Conservation (phyloP, 75 land plant genomes). For the Pinus taeda region DNA sequence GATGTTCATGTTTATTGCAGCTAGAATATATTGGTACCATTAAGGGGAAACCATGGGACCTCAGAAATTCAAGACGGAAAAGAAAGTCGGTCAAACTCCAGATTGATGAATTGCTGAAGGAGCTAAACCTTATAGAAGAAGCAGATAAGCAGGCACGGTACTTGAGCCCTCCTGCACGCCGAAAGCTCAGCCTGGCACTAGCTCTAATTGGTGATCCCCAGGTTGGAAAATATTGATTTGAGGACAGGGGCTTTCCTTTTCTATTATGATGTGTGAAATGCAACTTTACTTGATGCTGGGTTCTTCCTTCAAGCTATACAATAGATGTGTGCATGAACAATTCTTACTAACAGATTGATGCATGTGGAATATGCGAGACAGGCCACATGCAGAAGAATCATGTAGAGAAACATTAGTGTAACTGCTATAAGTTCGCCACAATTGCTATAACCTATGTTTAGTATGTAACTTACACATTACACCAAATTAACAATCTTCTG, state of each 20-base stretch:
- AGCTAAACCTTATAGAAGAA: constrained; percentile 22
- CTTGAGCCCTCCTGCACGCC: constrained; percentile 21
- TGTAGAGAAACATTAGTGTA: too few species aligned
- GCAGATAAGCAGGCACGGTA: constrained; percentile 27
- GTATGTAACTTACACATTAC: too few species aligned
- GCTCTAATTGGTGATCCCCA: constrained; percentile 34
- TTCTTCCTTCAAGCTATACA: neutral
- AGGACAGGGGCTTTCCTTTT: neutral
- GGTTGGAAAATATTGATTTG: constrained; percentile 11
- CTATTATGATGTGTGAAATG: neutral
- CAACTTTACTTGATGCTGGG: neutral
- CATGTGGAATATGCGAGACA: neutral
- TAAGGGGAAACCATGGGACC: constrained; percentile 26
- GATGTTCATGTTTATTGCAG: constrained; percentile 17
- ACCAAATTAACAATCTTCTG: too few species aligned
- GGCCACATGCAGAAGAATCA: too few species aligned
- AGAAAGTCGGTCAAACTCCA: constrained; percentile 8
- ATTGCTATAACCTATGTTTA: too few species aligned
- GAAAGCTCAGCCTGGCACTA: constrained; percentile 31
- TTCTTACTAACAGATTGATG: neutral
- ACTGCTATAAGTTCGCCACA: too few species aligned
- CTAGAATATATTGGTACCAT: constrained; percentile 27
- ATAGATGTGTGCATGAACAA: neutral
- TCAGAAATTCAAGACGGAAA: constrained; percentile 15
- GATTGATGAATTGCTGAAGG: constrained; percentile 27